Conservation (phyloP, 2,329 filamentous ascomycete genomes). For the Pseudopyrenochaeta lycopersici region DNA sequence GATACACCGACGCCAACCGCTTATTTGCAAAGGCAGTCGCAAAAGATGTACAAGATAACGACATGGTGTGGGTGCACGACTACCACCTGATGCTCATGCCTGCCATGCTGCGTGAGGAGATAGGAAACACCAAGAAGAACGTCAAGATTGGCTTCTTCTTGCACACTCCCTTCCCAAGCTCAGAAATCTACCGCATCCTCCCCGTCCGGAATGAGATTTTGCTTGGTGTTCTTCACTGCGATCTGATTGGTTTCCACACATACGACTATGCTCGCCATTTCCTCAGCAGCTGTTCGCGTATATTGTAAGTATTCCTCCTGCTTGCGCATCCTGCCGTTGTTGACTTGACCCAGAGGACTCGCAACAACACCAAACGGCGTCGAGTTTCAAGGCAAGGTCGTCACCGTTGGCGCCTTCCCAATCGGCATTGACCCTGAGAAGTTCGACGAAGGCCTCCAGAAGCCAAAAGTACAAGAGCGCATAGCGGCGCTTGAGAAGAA, state of each 20-base stretch:
- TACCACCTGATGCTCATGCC: slow-evolving; percentile 98
- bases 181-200: slow-evolving; percentile 94
- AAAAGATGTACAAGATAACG: slow-evolving; percentile 88
- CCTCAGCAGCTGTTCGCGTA: slow-evolving; percentile 93
- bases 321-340: background rate
- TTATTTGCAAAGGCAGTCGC: slow-evolving; percentile 90
- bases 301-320: slow-evolving; percentile 67
- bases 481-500: slow-evolving; percentile 86
- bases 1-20: slow-evolving; percentile 91
- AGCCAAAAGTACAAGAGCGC: slow-evolving; percentile 84
- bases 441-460: slow-evolving; percentile 87
- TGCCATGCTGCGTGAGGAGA: slow-evolving; percentile 91
- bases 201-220: slow-evolving; percentile 91
- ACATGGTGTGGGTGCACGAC: slow-evolving; percentile 97
- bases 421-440: slow-evolving; percentile 98
- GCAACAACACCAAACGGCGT: slow-evolving; percentile 91
- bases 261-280: slow-evolving; percentile 99
- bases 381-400: slow-evolving; percentile 85
- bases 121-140: slow-evolving; percentile 82
- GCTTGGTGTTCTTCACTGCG: slow-evolving; percentile 87
- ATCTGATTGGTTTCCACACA: slow-evolving; percentile 96
- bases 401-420: slow-evolving; percentile 93
- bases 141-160: slow-evolving; percentile 99
- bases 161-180: slow-evolving; percentile 96
- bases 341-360: slow-evolving; percentile 59